Evolutionary conservation across 352 stramenopile genomes (phyloP).

Genomic region (Pythium aquatile): DNA sequence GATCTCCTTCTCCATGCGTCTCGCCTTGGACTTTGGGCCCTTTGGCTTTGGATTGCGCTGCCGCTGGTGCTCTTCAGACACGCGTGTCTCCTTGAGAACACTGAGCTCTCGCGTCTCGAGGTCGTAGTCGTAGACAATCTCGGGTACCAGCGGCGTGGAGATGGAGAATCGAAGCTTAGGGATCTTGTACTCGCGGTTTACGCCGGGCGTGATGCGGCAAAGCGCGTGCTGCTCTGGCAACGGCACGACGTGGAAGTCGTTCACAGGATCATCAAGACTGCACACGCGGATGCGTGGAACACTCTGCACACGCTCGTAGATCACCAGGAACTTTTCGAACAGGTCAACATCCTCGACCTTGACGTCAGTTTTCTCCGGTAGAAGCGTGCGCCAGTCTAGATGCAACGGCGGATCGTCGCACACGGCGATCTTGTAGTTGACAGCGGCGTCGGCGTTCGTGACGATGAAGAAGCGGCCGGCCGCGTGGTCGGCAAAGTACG

Average conservation of each 20-base stretch:
- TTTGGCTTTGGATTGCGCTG: not conserved
- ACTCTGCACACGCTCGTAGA: slow-evolving; percentile 78
- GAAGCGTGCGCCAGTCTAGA: slow-evolving; percentile 41
- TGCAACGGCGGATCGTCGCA: slow-evolving; percentile 14
- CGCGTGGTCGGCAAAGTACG: slow-evolving; percentile 87
- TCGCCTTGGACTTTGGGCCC: not conserved
- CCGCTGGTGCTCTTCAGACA: slow-evolving; percentile 17
- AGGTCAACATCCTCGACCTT: slow-evolving; percentile 90
- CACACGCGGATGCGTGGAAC: slow-evolving; percentile 78
- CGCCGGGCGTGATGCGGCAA: slow-evolving; percentile 60
- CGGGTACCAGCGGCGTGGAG: slow-evolving; percentile 65
- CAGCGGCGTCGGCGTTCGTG: slow-evolving; percentile 67
- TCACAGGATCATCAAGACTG: slow-evolving; percentile 34
- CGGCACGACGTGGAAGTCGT: slow-evolving; percentile 43
- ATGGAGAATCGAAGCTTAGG: slow-evolving; percentile 67
- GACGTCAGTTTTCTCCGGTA: slow-evolving; percentile 55
- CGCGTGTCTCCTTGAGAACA: slow-evolving; percentile 52
- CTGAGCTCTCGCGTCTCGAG: slow-evolving; percentile 43
- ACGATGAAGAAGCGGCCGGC: slow-evolving; percentile 72
- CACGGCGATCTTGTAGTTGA: slow-evolving; percentile 78
- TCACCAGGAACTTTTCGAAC: slow-evolving; percentile 72
- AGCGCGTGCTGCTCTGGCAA: slow-evolving; percentile 58
- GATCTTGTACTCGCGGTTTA: slow-evolving; percentile 78
- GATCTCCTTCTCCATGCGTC: not conserved
- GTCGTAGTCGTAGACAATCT: slow-evolving; percentile 83